Percentiles rank a stretch among this genome's conserved stretches.
phyloP scores from a whole-genome alignment of 352 stramenopile genomes.

The Phytophthora podocarpi region DNA sequence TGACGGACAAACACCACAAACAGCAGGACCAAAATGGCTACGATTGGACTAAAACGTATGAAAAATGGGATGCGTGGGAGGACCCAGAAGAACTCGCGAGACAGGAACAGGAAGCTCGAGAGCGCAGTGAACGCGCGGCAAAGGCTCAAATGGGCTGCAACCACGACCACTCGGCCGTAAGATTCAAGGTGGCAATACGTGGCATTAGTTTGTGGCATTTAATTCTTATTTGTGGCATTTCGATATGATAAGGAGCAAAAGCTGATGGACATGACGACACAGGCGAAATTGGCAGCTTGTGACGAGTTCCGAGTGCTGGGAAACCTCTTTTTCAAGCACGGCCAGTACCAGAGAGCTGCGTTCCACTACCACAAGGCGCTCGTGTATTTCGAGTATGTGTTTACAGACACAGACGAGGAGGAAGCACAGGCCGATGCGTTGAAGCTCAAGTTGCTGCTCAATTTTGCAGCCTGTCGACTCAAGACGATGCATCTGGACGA shows the following conservation, averaged over 20 bases:
- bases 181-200: constrained; percentile 6
- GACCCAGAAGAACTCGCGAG: constrained; percentile 79
- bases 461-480: constrained; percentile 75
- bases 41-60: constrained; percentile 83
- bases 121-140: constrained; percentile 59
- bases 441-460: constrained; percentile 69
- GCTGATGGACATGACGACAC: constrained; percentile 86
- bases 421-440: constrained; percentile 52
- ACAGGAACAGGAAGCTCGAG: constrained; percentile 63
- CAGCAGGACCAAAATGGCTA: constrained; percentile 32
- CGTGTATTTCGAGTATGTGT: constrained; percentile 90
- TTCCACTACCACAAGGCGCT: constrained; percentile 86
- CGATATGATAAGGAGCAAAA: constrained; percentile 63
- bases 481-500: constrained; percentile 80
- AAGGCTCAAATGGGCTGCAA: constrained; percentile 69
- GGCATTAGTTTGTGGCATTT: neutral
- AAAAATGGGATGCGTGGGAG: constrained; percentile 81
- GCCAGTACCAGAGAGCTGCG: constrained; percentile 79
- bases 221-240: constrained; percentile 15
- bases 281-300: constrained; percentile 62
- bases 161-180: constrained; percentile 82
- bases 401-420: constrained; percentile 68
- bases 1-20: constrained; percentile 22
- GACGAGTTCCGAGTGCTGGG: constrained; percentile 73
- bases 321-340: constrained; percentile 79